Conservation (phyloP, 2,329 filamentous ascomycete genomes). For the Tolypocladium album region DNA sequence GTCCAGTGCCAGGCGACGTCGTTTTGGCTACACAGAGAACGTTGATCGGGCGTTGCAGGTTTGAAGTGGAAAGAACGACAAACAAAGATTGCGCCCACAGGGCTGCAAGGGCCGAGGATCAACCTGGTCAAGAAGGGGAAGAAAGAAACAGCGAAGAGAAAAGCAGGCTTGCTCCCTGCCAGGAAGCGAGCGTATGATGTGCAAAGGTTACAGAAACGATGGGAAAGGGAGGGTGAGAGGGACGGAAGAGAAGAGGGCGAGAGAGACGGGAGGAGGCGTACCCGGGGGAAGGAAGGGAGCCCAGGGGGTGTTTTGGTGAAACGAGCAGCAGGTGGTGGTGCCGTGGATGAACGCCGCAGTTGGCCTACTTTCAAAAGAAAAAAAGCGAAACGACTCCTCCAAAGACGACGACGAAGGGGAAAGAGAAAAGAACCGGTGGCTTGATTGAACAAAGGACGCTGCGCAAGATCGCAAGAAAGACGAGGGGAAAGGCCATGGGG, state of each 20-base stretch:
- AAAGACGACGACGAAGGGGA: background rate
- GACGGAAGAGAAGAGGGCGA: background rate
- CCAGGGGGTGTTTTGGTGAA: background rate
- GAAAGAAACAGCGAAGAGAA: constrained; percentile 4
- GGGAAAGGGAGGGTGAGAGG: background rate
- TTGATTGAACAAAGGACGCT: background rate
- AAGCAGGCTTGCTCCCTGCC: background rate
- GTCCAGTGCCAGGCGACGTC: background rate
- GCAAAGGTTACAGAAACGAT: background rate
- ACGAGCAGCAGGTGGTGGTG: background rate
- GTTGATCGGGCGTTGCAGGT: background rate
- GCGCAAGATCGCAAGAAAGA: background rate
- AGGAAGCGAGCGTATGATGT: background rate
- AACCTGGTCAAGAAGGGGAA: constrained; percentile 31
- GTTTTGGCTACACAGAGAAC: background rate
- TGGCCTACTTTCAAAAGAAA: background rate
- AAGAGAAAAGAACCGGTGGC: background rate
- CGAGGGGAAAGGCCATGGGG: background rate
- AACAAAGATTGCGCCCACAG: constrained; percentile 9
- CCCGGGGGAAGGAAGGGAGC: background rate
- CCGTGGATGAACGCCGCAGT: background rate
- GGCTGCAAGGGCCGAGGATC: constrained; percentile 39
- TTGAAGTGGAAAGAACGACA: background rate
- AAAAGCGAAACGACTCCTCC: background rate
- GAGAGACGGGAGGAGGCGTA: background rate